Conservation (phyloP, 2,329 filamentous ascomycete genomes). For the Monilinia fructicola region DNA sequence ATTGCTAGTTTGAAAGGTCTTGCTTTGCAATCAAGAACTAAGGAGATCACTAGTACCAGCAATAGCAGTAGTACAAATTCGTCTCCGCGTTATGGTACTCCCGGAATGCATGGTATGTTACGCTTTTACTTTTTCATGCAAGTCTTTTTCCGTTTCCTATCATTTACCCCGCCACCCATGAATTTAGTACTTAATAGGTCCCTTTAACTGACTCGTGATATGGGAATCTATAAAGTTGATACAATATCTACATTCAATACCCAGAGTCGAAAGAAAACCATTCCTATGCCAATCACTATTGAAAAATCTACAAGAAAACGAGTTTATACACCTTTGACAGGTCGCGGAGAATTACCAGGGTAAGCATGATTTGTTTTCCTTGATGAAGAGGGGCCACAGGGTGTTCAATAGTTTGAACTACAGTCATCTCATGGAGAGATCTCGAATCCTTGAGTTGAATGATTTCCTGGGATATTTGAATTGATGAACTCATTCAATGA, state of each 20-base stretch:
- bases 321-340: slow-evolving; percentile 50
- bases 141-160: slow-evolving; percentile 7
- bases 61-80: slow-evolving; percentile 13
- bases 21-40: slow-evolving; percentile 17
- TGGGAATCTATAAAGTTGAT: slow-evolving; percentile 23
- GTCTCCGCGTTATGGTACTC: slow-evolving; percentile 23
- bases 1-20: slow-evolving; percentile 28
- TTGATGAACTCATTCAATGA: no score
- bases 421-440: no score
- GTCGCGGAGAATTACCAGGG: slow-evolving; percentile 59
- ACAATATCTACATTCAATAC: slow-evolving; percentile 24
- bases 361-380: slow-evolving; percentile 43
- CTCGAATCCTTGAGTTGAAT: no score
- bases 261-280: slow-evolving; percentile 41
- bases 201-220: slow-evolving; percentile 11
- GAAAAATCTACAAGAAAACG: slow-evolving; percentile 47
- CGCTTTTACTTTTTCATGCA: slow-evolving; percentile 19
- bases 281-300: slow-evolving; percentile 58
- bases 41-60: slow-evolving; percentile 16
- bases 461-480: no score
- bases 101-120: slow-evolving; percentile 28
- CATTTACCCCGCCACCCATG: slow-evolving; percentile 20
- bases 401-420: no score
- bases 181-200: not conserved
- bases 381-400: slow-evolving; percentile 11